phyloP scores from a whole-genome alignment of 768 basidiomycete species.

The Tylopilus intermedius region DNA sequence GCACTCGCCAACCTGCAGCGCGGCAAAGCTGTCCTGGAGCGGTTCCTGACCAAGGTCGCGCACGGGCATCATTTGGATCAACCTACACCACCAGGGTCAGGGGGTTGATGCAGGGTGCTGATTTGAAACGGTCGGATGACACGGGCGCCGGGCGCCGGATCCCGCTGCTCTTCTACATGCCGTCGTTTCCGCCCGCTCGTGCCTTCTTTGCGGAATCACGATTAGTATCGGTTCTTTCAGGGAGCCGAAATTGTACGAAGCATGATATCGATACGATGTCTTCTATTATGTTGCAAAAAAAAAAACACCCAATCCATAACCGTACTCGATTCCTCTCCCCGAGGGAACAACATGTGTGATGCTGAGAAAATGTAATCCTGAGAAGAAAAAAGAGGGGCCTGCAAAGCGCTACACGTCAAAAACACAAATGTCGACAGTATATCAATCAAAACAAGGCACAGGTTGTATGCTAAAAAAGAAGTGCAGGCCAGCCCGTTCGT shows the following conservation, averaged over 20 bases:
- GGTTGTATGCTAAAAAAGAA: not conserved
- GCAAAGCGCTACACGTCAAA: not conserved
- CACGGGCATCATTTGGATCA: conserved; percentile 2
- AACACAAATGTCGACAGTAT: not conserved
- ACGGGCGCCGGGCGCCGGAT: no score
- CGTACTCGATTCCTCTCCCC: not conserved
- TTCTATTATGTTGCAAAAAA: not conserved
- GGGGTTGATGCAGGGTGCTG: not conserved
- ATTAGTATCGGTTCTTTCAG: no score
- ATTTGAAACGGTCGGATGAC: not conserved
- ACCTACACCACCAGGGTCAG: not conserved
- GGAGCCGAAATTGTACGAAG: not conserved
- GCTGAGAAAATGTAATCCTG: not conserved
- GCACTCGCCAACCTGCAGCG: conserved; percentile 75
- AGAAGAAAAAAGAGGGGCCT: not conserved
- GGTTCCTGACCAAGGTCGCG: conserved; percentile 59
- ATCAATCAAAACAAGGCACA: not conserved
- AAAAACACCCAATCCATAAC: not conserved
- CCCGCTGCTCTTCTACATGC: no score
- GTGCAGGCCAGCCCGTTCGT: conserved; percentile 25
- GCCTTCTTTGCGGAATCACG: not conserved
- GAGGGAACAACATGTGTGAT: not conserved
- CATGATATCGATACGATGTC: not conserved
- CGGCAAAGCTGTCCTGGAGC: conserved; percentile 72
- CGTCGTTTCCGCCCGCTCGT: no score